These are phyloP conservation scores for Vachellia collinsii DNA, from an alignment of 306 rosid genomes.

Conservation along the genomic window DNA sequence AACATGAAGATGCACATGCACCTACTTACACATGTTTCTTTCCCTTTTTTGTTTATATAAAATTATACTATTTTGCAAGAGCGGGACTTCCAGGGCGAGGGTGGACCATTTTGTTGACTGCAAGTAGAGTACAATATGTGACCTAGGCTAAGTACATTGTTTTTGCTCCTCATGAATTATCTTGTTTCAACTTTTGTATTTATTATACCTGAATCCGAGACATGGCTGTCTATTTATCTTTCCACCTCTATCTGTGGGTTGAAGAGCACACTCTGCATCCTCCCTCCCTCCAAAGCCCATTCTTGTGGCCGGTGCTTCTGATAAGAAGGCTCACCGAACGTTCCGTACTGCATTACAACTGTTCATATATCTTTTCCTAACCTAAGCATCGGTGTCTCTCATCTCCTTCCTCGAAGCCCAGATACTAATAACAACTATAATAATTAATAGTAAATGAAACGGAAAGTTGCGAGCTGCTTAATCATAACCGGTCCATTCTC, in stretches of 20 bases:
- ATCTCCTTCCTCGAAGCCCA: neutral
- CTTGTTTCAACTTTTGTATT: neutral
- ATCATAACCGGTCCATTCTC: neutral
- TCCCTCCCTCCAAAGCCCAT: neutral
- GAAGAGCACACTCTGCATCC: constrained; percentile 40
- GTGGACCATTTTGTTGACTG: constrained; percentile 53
- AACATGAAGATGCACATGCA: neutral
- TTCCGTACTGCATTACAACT: neutral
- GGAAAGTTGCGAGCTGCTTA: neutral
- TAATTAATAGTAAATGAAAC: neutral
- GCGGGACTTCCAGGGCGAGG: neutral
- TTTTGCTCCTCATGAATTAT: constrained; percentile 17
- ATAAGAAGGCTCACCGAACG: constrained; percentile 3
- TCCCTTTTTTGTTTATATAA: too few relatives aligned
- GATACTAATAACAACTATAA: neutral
- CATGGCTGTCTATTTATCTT: neutral
- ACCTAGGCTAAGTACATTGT: constrained; percentile 50
- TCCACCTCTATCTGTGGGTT: constrained; percentile 15
- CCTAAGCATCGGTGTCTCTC: too few relatives aligned
- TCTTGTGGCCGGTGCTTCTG: neutral
- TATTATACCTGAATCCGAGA: neutral
- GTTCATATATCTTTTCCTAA: neutral
- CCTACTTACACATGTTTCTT: neutral
- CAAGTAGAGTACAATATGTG: neutral
- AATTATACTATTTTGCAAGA: neutral